Percentiles rank a stretch among this genome's conserved stretches.
Conservation (phyloP, 345 rosid species). For the Dimocarpus longan region DNA sequence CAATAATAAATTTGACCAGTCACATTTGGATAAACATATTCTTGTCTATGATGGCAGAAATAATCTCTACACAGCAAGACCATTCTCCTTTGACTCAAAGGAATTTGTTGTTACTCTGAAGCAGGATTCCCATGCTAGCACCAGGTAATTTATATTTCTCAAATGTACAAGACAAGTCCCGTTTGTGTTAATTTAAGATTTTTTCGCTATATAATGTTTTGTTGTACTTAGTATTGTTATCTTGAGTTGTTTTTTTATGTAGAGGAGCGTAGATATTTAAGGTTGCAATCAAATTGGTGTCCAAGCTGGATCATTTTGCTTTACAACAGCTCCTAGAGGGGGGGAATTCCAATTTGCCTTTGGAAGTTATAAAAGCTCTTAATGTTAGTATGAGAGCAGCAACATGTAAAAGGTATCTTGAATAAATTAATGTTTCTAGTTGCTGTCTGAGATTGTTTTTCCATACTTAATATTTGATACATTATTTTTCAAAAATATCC, state of each 20-base stretch:
- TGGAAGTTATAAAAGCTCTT: slow-evolving; percentile 62
- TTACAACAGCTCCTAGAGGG: slow-evolving; percentile 43
- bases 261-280: slow-evolving; percentile 54
- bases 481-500: background rate
- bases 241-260: too few relatives aligned
- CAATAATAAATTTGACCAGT: too few relatives aligned
- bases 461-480: background rate
- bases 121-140: background rate
- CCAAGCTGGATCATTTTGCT: slow-evolving; percentile 46
- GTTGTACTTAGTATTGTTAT: too few relatives aligned
- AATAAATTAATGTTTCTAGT: background rate
- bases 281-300: slow-evolving; percentile 48
- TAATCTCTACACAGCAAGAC: slow-evolving; percentile 67
- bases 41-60: slow-evolving; percentile 79
- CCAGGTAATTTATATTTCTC: slow-evolving; percentile 21
- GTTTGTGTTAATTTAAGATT: background rate
- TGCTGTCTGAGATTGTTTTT: background rate
- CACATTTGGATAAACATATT: slow-evolving; percentile 36
- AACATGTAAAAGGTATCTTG: slow-evolving; percentile 42
- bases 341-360: slow-evolving; percentile 51
- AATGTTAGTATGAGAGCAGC: slow-evolving; percentile 59
- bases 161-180: background rate
- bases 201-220: background rate
- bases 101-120: slow-evolving; percentile 57
- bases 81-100: slow-evolving; percentile 62